Conservation (phyloP, 306 rosid species). For the Cucurbita pepo region DNA sequence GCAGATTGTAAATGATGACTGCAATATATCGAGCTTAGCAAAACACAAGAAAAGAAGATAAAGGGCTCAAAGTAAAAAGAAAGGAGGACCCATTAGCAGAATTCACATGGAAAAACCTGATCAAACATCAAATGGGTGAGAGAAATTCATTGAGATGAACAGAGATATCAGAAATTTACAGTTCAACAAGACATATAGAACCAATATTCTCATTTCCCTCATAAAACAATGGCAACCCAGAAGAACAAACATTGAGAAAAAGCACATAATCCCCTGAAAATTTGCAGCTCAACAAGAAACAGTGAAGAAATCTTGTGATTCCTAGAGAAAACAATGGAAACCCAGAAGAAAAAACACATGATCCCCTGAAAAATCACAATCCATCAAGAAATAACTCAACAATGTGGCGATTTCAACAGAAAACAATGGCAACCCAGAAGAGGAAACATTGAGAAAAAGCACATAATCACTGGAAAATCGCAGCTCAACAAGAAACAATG, state of each 20-base stretch:
- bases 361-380: too few relatives aligned
- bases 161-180: not conserved
- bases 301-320: not conserved
- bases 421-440: not conserved
- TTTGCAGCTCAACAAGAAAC: not conserved
- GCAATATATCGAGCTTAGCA: not conserved
- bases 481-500: not conserved
- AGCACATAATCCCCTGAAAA: not conserved
- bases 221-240: not conserved
- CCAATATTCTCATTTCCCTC: not conserved
- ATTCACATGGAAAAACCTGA: not conserved
- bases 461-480: not conserved
- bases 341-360: not conserved
- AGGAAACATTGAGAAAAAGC: not conserved
- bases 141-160: not conserved
- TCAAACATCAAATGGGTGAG: not conserved
- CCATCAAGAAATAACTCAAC: too few relatives aligned
- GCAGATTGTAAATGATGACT: not conserved
- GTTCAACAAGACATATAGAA: not conserved
- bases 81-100: not conserved
- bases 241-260: not conserved
- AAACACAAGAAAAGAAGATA: slow-evolving; percentile 6
- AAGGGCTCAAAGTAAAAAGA: slow-evolving; percentile 2
- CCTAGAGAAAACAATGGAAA: not conserved
- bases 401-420: too few relatives aligned